Evolutionary conservation across 2,329 filamentous ascomycete genomes (phyloP).

Genomic region (Xylaria sp.): DNA sequence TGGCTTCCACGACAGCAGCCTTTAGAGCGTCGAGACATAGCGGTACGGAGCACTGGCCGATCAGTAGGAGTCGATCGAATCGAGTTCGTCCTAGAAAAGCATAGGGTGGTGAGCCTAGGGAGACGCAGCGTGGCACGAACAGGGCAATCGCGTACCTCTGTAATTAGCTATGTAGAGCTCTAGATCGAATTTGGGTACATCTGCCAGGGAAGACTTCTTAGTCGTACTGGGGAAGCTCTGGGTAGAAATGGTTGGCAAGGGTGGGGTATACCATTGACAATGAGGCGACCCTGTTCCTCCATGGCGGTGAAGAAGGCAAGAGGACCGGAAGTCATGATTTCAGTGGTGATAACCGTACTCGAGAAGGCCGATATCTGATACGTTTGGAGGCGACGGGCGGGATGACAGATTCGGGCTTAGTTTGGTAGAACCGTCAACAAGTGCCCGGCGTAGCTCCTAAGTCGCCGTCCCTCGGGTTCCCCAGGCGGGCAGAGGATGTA

Average conservation of each 20-base stretch:
- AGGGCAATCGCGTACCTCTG: conserved; percentile 61
- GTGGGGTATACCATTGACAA: conserved; percentile 47
- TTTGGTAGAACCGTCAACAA: no score
- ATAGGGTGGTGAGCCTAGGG: conserved; percentile 6
- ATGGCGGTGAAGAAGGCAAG: conserved; percentile 54
- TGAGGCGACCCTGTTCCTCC: conserved; percentile 51
- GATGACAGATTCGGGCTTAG: no score
- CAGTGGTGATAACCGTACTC: neutral
- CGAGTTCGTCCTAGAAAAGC: conserved; percentile 72
- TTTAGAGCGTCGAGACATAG: conserved; percentile 83
- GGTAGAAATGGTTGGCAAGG: neutral
- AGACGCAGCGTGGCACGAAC: neutral
- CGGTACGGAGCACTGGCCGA: conserved; percentile 77
- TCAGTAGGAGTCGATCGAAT: conserved; percentile 79
- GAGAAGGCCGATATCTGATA: no score
- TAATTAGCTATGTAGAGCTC: conserved; percentile 93
- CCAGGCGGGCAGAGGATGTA: neutral
- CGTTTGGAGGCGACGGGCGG: neutral
- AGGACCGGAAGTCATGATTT: conserved; percentile 48
- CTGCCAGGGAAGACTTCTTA: conserved; percentile 49
- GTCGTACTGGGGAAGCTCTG: neutral
- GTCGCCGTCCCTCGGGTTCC: neutral
- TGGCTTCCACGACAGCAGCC: conserved; percentile 76
- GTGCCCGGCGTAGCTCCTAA: neutral
- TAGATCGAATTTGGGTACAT: conserved; percentile 85